Base-by-base conservation (phyloP, 495 filamentous ascomycete species). In the Aspergillus steynii region DNA sequence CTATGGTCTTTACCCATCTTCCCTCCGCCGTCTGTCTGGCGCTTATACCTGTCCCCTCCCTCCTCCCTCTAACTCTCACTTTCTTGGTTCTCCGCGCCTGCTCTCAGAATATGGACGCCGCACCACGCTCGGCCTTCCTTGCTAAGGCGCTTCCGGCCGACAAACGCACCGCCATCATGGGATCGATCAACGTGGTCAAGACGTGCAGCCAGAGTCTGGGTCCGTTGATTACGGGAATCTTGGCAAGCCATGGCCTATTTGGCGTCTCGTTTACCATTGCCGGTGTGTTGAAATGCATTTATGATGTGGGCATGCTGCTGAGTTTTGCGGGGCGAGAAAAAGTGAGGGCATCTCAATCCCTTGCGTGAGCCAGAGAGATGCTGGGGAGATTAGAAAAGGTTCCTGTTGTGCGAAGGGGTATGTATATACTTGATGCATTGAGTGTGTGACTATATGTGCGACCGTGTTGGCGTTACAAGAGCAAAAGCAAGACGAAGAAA, bases 1-100 rank as follows among this genome's bases (percentile, higher is more conserved):
- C 91, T 7, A 96, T 96, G 91, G 90, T 94, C 31, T 92, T 91
- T 65, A 92, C 90, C 2, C 91, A 95, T 66, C 81, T 91, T 7
- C 91, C 91, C 0, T 91, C 89, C 1, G 83, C 90, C 7, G 76
- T 92, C 50, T 87, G 88, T 59, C 83, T 95, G 1, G 75, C 86
- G 10, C 66, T 93, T 29, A 88, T 96, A 55, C 85, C 89, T 0
- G 64, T 90, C 15, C 85, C 88, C 1, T 69, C 71, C 31, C 75
- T 71, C 29, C 74, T 88, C 14, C 79, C 77, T 29, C 60, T 90
- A 26, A 77, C 86, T 3, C 78, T 88, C 50, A 80, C 77, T 3
- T 84, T 93, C 49, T 76, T 93, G 14, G 74, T 92, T 31, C 74
- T 94, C n/a, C 83, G 92, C 10, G 82, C 89, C 0, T 85, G 84